Base-by-base conservation (phyloP, 352 stramenopile genomes). In the Thalassiosira livingstoniorum region DNA sequence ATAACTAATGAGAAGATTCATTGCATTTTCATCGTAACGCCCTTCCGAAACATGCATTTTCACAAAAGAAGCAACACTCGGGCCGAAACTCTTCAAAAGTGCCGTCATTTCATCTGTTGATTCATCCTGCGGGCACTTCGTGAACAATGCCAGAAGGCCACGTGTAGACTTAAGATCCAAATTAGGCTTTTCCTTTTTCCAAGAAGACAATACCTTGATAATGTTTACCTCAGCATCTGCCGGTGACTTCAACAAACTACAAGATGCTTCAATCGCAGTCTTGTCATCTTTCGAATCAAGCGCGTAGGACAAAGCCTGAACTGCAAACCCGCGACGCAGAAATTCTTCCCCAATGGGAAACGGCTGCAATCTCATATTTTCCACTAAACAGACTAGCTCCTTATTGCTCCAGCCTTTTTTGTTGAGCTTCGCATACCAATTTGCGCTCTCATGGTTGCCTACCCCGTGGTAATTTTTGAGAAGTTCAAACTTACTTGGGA, bases 341-440 rank as follows among this genome's bases (percentile, higher is more conserved):
- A 77, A 29, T 68, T 77, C 68, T 10, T 25, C 27, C 1, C 55
- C 68, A 77, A 77, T 77, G 68, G 68, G 57, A 45, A 77, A 77
- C n/a, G 54, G 68, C 32, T 64, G 34, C 54, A n/a, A n/a, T n/a
- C 29, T 42, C 68, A 77, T 68, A n/a, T 45, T 64, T 57, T 77
- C 57, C 3, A 61, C 68, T 27, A 77, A 58, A 69, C 62, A 32
- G 61, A 77, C 68, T 47, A 77, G n/a, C 47, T 77, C 55, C 25
- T 77, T 77, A 27, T 47, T 37, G 47, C 55, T 69, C 68, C 68
- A 77, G 13, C 4, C 29, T 57, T 77, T 57, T 54, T 57, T 68
- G 68, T 77, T 77, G 35, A 77, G 42, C 37, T 45, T 45, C 62
- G 68, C 68, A 77, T 77, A 77, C 68, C 68, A 77, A 21, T 35